Evolutionary conservation across 305 asterid species (phyloP), one percentile per base, ranked within the genome.

Genomic region (Euphrasia arctica): DNA sequence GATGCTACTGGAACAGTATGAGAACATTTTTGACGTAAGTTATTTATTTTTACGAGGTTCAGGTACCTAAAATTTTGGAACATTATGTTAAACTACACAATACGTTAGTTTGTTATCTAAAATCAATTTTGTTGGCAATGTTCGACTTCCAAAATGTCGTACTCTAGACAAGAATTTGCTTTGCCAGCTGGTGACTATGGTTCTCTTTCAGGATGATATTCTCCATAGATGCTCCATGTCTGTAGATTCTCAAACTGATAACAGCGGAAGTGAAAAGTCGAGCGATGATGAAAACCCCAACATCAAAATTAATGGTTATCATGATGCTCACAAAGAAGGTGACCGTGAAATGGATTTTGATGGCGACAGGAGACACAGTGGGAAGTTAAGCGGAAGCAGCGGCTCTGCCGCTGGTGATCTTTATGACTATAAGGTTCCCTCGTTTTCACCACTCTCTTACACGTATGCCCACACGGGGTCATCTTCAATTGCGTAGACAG

Each of bases 1-100:
- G 58, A 88, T 86, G 29, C 97, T 94, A 41, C 71, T 94, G 70
- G 99, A 94, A 83, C 98, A 94, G 87, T 94, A 88, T 50, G 93
- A 82, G 61, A 86, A 76, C 73, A 72, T 94, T 65, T 94, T 94
- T 32, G 86, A 90, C 66, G 99, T 94, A 87, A 72, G 97, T 80
- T 56, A 11, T 12, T 34, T 34, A 34, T 5, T 45, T 45, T 45
- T 11, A 10, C 8, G 14, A 45, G 14, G n/a, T 45, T 6, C 14
- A 9, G 57, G 57, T 5, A 51, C 57, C 60, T 55, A 61, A 10
- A 64, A 15, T 22, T 45, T 12, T 27, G 3, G 10, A 60, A 36
- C 3, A 9, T 85, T 47, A 82, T 60, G 57, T 18, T 25, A 25
- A 25, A 25, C 27, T 1, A 34, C 49, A 31, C 22, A 36, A 58